Conservation (phyloP, 2,329 filamentous ascomycete species). For the Neofusicoccum cordaticola region DNA sequence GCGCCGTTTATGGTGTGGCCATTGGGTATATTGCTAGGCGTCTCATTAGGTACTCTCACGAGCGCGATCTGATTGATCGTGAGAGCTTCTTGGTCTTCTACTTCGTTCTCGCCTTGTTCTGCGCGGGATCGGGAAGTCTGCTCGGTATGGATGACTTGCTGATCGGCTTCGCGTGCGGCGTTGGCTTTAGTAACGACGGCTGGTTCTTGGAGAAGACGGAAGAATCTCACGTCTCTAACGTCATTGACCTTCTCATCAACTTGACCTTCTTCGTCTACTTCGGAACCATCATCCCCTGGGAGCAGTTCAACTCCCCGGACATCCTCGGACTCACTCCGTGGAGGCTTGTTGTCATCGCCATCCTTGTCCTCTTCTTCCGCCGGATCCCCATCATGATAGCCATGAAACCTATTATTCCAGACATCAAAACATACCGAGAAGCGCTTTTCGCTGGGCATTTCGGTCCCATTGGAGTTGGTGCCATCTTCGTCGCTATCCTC, state of each 20-base stretch:
- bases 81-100: slow-evolving; percentile 99
- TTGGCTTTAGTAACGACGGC: slow-evolving; percentile 98
- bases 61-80: slow-evolving; percentile 81
- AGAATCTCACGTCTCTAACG: slow-evolving; percentile 97
- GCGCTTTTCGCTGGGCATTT: slow-evolving; percentile 96
- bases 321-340: slow-evolving; percentile 75
- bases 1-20: slow-evolving; percentile 80
- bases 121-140: slow-evolving; percentile 87
- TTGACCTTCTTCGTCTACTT: slow-evolving; percentile 98
- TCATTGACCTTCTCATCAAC: slow-evolving; percentile 95
- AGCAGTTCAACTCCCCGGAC: slow-evolving; percentile 73
- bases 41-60: slow-evolving; percentile 83
- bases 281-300: slow-evolving; percentile 95
- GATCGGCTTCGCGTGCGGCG: slow-evolving; percentile 89
- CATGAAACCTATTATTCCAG: slow-evolving; percentile 88
- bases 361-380: slow-evolving; percentile 92
- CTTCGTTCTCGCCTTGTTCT: slow-evolving; percentile 93
- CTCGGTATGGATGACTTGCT: slow-evolving; percentile 90
- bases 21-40: slow-evolving; percentile 89
- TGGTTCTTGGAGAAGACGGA: slow-evolving; percentile 99
- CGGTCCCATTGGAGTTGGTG: slow-evolving; percentile 93
- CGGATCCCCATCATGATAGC: slow-evolving; percentile 92
- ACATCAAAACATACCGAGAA: slow-evolving; percentile 97
- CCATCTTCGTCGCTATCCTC: slow-evolving; percentile 91
- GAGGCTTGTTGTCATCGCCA: slow-evolving; percentile 88